Conservation (phyloP, 176 grass and related monocot genomes). For the Paspalum notatum region DNA sequence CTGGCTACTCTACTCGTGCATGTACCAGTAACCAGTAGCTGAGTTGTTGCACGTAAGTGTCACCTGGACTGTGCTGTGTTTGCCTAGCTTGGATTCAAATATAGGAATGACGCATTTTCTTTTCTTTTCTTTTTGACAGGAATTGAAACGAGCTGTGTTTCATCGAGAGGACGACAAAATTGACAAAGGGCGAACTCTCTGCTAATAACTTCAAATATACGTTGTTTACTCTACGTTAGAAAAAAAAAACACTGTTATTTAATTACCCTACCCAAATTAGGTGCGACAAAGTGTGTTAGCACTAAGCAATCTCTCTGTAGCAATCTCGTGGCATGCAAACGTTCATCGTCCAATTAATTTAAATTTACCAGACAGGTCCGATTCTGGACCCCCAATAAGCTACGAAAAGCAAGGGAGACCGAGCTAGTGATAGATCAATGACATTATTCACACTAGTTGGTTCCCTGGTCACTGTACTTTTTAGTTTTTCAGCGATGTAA, state of each 20-base stretch:
- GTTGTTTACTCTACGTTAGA: no score
- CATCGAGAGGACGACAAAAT: no score
- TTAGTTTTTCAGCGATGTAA: conserved; percentile 18
- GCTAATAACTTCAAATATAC: no score
- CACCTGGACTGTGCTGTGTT: not conserved
- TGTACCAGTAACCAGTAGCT: not conserved
- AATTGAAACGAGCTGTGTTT: not conserved
- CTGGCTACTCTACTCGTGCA: no score
- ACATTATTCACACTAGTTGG: conserved; percentile 16
- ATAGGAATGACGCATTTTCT: not conserved
- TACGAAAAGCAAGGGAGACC: not conserved
- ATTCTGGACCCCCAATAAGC: no score
- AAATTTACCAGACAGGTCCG: no score
- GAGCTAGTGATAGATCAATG: not conserved
- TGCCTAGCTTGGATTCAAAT: not conserved
- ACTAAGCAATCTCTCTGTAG: no score
- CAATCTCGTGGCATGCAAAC: no score
- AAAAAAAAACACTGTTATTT: not conserved
- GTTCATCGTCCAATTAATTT: no score
- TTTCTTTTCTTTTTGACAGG: not conserved
- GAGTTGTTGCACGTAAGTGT: not conserved
- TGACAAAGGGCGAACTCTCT: no score
- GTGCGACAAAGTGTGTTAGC: not conserved
- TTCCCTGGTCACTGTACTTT: not conserved
- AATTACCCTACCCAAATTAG: not conserved